These are phyloP conservation scores for Trichosporon sp. DNA, from an alignment of 1,284 basidiomycete genomes.

Conservation along the genomic window DNA sequence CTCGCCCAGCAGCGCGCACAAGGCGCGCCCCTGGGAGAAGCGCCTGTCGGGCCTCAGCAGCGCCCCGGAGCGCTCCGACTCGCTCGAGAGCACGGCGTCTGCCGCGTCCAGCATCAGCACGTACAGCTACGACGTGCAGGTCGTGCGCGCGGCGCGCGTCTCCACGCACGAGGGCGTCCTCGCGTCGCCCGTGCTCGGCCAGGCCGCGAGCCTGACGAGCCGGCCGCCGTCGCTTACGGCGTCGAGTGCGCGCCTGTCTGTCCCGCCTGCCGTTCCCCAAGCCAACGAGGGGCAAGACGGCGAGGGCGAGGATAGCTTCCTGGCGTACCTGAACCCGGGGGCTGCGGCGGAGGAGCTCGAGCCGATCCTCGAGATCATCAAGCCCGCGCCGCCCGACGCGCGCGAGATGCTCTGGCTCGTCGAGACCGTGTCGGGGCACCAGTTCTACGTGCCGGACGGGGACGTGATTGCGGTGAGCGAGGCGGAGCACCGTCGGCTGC, in stretches of 20 bases:
- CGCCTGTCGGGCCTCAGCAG: not conserved
- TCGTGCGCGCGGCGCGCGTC: not conserved
- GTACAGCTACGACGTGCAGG: not conserved
- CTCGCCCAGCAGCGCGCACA: not conserved
- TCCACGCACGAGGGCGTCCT: not conserved
- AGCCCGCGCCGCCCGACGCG: not conserved
- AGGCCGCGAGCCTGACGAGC: not conserved
- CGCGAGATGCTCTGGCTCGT: not conserved
- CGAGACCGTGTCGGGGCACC: not conserved
- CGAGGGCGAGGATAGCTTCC: not conserved
- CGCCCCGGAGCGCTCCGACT: not conserved
- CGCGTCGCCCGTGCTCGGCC: not conserved
- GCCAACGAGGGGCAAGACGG: not conserved
- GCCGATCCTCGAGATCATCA: not conserved
- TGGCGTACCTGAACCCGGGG: not conserved
- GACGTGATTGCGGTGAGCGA: not conserved
- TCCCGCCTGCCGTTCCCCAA: not conserved
- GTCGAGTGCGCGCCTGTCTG: not conserved
- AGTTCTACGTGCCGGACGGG: not conserved
- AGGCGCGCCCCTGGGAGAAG: not conserved
- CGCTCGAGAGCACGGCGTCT: not conserved
- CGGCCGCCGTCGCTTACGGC: not conserved
- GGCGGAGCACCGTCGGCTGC: not conserved
- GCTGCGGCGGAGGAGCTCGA: not conserved
- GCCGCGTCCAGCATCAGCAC: not conserved